Base-by-base conservation (phyloP, 345 rosid species). In the Streptanthus diversifolius region DNA sequence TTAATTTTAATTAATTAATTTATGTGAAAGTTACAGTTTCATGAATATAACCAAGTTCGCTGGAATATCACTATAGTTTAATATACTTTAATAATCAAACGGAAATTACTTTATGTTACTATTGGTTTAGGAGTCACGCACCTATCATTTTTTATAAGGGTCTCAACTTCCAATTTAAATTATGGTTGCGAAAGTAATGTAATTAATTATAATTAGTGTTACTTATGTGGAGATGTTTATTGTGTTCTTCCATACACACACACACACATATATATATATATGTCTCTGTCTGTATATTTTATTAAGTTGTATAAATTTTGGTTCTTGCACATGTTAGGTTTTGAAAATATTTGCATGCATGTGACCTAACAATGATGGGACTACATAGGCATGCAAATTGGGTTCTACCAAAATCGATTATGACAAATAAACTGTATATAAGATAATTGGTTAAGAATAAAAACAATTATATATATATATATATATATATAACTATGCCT, bases 301-400 rank as follows among this genome's bases (percentile, higher is more conserved):
- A 33, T 7, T 53, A 37, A 25, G 43, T 30, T 66, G 18, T 66
- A 48, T 18, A 58, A 27, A 37, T 60, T 33, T 15, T 32, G 58
- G 57, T 53, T 75, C 57, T 53, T 53, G 49, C 74, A 68, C 70
- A 76, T 75, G 70, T 62, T 68, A 68, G 70, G 43, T 44, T 62
- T 33, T 35, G n/a, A 25, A 76, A 70, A 52, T 68, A 61, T 62
- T 54, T 76, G 61, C 61, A 76, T 76, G 80, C 80, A 76, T 70
- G 75, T 70, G 71, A 70, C 60, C 63, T 44, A 55, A 76, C 52
- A 76, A 76, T 76, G 71, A 63, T 76, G 80, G 75, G 71, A 64
- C 68, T 63, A 56, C 76, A 77, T 64, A 70, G 48, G 76, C 80
- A 77, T 77, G 76, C 80, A 77, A 77, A 63, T 49, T 47, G 45